phyloP scores from a whole-genome alignment of 179 eudicot species.

The Spergularia azorica region DNA sequence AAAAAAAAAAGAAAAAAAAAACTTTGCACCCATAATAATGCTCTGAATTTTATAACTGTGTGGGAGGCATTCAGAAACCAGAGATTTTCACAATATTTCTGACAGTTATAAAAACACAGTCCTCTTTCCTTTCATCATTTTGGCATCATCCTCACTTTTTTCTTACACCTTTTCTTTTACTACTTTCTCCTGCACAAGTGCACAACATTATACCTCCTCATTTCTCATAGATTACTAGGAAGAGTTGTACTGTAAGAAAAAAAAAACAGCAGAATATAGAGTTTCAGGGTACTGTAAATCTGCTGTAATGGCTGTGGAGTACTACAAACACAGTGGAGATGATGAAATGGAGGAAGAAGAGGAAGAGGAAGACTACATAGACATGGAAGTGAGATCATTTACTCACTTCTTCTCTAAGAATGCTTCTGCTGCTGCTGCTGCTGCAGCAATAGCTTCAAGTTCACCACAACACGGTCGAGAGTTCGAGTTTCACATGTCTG shows the following conservation, averaged over 20 bases:
- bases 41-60: slow-evolving; percentile 37
- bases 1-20: slow-evolving; percentile 19
- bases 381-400: slow-evolving; percentile 67
- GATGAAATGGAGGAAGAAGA: slow-evolving; percentile 38
- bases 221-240: background rate
- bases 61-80: slow-evolving; percentile 33
- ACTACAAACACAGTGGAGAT: slow-evolving; percentile 26
- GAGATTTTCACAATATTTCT: slow-evolving; percentile 24
- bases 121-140: slow-evolving; percentile 28
- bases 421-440: background rate
- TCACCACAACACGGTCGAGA: slow-evolving; percentile 47
- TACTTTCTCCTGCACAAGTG: background rate
- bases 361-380: slow-evolving; percentile 61
- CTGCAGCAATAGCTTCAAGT: slow-evolving; percentile 3
- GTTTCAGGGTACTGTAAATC: background rate
- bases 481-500: slow-evolving; percentile 62
- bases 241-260: background rate
- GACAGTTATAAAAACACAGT: slow-evolving; percentile 18
- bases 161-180: slow-evolving; percentile 16
- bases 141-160: slow-evolving; percentile 34
- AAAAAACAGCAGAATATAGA: slow-evolving; percentile 17
- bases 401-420: slow-evolving; percentile 35
- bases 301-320: slow-evolving; percentile 36
- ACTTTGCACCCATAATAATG: slow-evolving; percentile 24
- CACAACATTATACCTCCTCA: background rate